Conservation (phyloP, 768 basidiomycete genomes). For the Macrolepiota dolichaula region DNA sequence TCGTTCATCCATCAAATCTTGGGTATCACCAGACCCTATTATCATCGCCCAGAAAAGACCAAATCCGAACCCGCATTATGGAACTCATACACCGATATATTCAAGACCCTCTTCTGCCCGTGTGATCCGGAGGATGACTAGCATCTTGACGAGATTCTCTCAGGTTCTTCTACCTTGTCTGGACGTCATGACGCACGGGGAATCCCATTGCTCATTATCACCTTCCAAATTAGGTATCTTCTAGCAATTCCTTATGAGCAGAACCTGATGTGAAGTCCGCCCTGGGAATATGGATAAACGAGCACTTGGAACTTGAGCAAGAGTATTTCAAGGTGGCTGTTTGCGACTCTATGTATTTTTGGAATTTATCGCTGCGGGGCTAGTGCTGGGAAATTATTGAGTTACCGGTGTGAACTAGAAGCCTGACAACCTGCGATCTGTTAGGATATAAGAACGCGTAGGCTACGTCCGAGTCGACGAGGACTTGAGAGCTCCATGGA, state of each 20-base stretch:
- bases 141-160: background rate
- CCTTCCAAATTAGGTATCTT: background rate
- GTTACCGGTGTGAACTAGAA: conserved; percentile 4
- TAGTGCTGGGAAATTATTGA: background rate
- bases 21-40: background rate
- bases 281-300: background rate
- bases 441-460: background rate
- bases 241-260: background rate
- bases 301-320: background rate
- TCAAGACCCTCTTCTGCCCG: background rate
- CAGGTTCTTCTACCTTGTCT: background rate
- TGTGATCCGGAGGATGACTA: conserved; percentile 8
- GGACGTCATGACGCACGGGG: background rate
- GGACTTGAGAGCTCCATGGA: background rate
- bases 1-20: background rate
- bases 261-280: background rate
- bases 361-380: background rate
- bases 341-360: background rate
- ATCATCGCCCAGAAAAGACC: background rate
- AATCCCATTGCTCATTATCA: background rate
- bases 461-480: background rate
- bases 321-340: background rate
- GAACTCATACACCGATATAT: conserved; percentile 2
- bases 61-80: background rate
- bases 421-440: background rate